Evolutionary conservation across 108 stramenopile genomes (phyloP).

Genomic region (Cyclotella cryptica): DNA sequence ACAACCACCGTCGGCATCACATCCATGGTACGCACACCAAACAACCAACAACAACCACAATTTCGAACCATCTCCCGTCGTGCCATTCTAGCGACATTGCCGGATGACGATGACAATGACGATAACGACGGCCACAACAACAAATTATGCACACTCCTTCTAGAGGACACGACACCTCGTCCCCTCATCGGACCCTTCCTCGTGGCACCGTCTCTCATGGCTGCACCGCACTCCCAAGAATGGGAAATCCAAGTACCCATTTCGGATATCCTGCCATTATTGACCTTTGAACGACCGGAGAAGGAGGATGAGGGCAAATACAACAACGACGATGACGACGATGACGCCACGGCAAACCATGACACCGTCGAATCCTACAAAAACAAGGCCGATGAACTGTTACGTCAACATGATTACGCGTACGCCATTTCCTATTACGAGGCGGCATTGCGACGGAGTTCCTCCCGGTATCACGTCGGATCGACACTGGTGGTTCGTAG

Average conservation of each 20-base stretch:
- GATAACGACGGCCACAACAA: background rate
- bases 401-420: constrained; percentile 62
- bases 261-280: background rate
- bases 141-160: constrained; percentile 22
- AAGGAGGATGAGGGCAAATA: no score
- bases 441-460: constrained; percentile 45
- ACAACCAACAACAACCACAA: background rate
- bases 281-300: constrained; percentile 1
- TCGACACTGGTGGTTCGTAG: constrained; percentile 50
- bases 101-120: constrained; percentile 20
- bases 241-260: constrained; percentile 8
- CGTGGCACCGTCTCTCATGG: background rate
- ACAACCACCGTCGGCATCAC: constrained; percentile 2
- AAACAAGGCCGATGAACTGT: constrained; percentile 61
- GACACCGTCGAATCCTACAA: constrained; percentile 38
- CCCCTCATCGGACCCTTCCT: constrained; percentile 21
- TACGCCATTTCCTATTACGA: constrained; percentile 70
- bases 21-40: background rate
- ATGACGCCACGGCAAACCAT: no score
- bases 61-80: constrained; percentile 31
- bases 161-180: constrained; percentile 31
- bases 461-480: constrained; percentile 51
- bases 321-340: no score
- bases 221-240: background rate
- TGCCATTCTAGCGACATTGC: constrained; percentile 46